Evolutionary conservation across 305 asterid species (phyloP), one percentile per base, ranked within the genome.

Genomic region (Coffea humblotiana): DNA sequence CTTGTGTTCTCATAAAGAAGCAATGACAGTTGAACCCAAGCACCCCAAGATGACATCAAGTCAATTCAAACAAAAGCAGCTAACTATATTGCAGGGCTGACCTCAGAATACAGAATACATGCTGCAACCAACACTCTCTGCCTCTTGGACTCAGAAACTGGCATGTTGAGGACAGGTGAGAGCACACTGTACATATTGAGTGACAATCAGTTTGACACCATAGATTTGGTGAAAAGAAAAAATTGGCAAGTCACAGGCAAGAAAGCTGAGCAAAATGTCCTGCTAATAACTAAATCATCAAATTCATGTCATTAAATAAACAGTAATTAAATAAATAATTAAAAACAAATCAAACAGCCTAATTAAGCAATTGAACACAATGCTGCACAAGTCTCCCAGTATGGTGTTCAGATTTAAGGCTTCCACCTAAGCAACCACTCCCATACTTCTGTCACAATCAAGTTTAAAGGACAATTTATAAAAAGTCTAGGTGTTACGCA

Each of bases 71-170:
- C 25, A 75, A 29, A 64, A 37, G 71, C 71, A 60, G 69, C 56
- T 18, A 27, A 45, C 58, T n/a, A 45, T 15, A 23, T 25, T 43
- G 58, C 75, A 83, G 87, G 74, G 85, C 94, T 82, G 82, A 96
- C 99, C 98, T 96, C 99, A 74, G 99, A 92, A 86, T 90, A 96
- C 61, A 96, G 89, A 84, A 93, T 86, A 85, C 98, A 96, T 78
- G 98, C 94, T 51, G 99, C 96, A 82, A 93, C 99, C 94, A 96
- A 84, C 79, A 96, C 99, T 74, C 99, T 90, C 85, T 94, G 99
- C 84, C 99, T 91, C 91, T 90, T 96, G 76, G 88, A 90, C 96
- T 96, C 98, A 45, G 98, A 86, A 81, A 96, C 85, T 79, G 98
- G 97, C 97, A 91, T 92, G 88, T 94, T 96, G 88, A 96, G 88